Evolutionary conservation across 306 rosid species (phyloP).

Genomic region (Cucurbita ficifolia): DNA sequence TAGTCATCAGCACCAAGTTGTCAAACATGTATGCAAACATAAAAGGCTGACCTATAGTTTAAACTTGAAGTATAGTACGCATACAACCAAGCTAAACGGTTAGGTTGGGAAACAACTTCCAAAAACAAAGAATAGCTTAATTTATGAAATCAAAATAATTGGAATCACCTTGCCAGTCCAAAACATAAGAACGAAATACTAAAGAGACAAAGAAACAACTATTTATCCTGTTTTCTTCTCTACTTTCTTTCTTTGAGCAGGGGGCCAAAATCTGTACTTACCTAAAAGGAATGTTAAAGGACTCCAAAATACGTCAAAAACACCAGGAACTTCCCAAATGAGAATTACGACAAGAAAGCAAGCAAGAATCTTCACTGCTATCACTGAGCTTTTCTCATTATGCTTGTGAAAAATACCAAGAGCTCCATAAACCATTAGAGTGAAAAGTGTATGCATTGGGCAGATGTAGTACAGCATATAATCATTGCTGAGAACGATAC

Average conservation of each 20-base stretch:
- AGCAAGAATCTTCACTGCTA: slow-evolving; percentile 62
- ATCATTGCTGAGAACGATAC: slow-evolving; percentile 84
- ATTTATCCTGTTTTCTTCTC: not conserved
- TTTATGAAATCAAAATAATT: not conserved
- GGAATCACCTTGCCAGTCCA: not conserved
- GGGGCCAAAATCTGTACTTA: slow-evolving; percentile 12
- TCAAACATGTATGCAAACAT: not conserved
- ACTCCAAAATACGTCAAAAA: slow-evolving; percentile 58
- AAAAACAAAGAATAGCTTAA: not conserved
- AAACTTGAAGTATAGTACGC: not conserved
- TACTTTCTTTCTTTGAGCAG: not conserved
- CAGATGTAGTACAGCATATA: slow-evolving; percentile 93
- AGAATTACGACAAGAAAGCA: slow-evolving; percentile 88
- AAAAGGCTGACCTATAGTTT: not conserved
- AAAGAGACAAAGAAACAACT: not conserved
- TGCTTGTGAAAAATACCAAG: slow-evolving; percentile 78
- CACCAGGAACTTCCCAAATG: slow-evolving; percentile 95
- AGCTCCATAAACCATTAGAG: slow-evolving; percentile 96
- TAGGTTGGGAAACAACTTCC: not conserved
- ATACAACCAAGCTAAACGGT: not conserved
- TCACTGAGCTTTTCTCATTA: slow-evolving; percentile 68
- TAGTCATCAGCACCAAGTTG: not conserved
- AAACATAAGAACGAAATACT: slow-evolving; percentile 1
- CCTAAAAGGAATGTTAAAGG: slow-evolving; percentile 70
- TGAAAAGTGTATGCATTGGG: slow-evolving; percentile 97